Percentiles rank a stretch among this genome's conserved stretches.
These are phyloP conservation scores for Harringtonia aguacate DNA, from an alignment of 2,329 filamentous ascomycete genomes.

Conservation along the genomic window DNA sequence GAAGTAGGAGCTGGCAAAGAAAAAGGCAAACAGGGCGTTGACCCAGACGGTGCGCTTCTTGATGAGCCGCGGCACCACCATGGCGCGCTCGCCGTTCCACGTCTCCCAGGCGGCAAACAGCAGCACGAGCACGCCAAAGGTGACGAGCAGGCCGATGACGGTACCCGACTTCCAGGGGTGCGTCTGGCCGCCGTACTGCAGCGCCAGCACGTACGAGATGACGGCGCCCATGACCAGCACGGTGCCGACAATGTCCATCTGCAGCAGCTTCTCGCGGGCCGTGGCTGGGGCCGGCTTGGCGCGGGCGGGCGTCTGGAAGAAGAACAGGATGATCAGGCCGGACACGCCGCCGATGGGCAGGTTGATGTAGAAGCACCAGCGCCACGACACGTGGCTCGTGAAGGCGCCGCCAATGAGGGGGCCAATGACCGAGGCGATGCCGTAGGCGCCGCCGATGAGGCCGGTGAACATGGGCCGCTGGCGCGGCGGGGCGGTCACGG, in stretches of 20 bases:
- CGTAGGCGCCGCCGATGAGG: constrained; percentile 10
- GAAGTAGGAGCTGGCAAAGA: constrained; percentile 32
- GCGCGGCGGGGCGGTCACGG: constrained; percentile 16
- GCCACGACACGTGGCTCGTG: constrained; percentile 15
- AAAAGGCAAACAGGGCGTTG: constrained; percentile 27
- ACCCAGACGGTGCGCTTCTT: constrained; percentile 30
- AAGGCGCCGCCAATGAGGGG: constrained; percentile 18
- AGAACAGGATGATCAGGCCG: constrained; percentile 16
- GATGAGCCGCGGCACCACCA: constrained; percentile 36
- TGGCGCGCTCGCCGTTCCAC: constrained; percentile 32
- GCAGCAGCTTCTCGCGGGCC: too few species aligned
- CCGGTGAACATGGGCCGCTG: constrained; percentile 19
- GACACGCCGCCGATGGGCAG: constrained; percentile 21
- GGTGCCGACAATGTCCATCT: constrained; percentile 27
- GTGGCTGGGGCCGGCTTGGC: constrained; percentile 21
- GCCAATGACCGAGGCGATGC: constrained; percentile 19
- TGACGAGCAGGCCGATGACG: constrained; percentile 26
- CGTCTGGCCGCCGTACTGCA: constrained; percentile 30
- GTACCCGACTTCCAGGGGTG: constrained; percentile 22
- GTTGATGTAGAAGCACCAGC: constrained; percentile 22
- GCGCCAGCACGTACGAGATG: constrained; percentile 27
- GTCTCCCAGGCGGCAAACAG: constrained; percentile 21
- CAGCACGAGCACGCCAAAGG: constrained; percentile 13
- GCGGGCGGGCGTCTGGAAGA: constrained; percentile 24
- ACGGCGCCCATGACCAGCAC: constrained; percentile 26